phyloP scores from a whole-genome alignment of 495 filamentous ascomycete species.

The Cercophora samala region DNA sequence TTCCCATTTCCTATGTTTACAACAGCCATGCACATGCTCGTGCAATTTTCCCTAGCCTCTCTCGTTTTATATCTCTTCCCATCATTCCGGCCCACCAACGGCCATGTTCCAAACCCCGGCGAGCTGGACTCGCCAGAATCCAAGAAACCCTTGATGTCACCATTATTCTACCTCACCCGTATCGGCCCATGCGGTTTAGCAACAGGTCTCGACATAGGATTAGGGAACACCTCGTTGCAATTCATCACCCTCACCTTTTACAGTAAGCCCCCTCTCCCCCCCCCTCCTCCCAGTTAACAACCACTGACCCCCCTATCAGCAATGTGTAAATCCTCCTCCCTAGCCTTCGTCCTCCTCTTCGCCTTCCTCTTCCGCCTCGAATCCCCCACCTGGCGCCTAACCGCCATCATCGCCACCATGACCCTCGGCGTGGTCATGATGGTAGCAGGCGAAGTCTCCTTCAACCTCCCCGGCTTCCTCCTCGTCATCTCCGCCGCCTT shows the following conservation, averaged over 20 bases:
- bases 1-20: constrained; percentile 96
- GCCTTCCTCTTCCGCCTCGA: constrained; percentile 94
- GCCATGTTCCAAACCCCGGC: constrained; percentile 46
- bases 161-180: constrained; percentile 84
- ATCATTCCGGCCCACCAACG: constrained; percentile 67
- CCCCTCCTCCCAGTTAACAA: constrained; percentile 13
- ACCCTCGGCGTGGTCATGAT: constrained; percentile 96
- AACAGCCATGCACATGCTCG: constrained; percentile 91
- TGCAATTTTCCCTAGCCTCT: constrained; percentile 83
- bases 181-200: constrained; percentile 91
- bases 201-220: constrained; percentile 91
- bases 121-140: constrained; percentile 53
- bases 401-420: constrained; percentile 88
- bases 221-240: constrained; percentile 92
- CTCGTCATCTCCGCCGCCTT: constrained; percentile 90
- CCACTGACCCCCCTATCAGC: constrained; percentile 46
- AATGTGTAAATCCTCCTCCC: constrained; percentile 98
- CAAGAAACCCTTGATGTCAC: constrained; percentile 79
- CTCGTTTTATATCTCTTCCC: constrained; percentile 81
- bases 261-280: constrained; percentile 54
- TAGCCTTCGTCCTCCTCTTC: constrained; percentile 93
- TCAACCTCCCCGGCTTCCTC: constrained; percentile 81
- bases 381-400: constrained; percentile 76
- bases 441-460: constrained; percentile 94
- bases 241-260: constrained; percentile 97